Base-by-base conservation (phyloP, 306 rosid genomes). In the Calophaca sinica region DNA sequence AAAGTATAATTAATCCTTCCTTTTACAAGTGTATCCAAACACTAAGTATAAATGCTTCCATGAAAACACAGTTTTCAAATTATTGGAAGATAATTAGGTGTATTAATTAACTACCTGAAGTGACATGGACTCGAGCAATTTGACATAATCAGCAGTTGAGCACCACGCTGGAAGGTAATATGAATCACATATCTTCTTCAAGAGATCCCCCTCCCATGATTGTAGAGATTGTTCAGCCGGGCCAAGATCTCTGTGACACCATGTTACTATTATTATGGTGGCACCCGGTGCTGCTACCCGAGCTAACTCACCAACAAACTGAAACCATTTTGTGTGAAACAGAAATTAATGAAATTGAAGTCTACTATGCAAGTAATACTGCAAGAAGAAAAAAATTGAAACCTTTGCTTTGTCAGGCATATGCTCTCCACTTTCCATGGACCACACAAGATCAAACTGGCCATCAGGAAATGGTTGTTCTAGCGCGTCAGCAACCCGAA, bases 371-470 rank as follows among this genome's bases (percentile, higher is more conserved):
- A 61, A 5, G 44, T 73, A 29, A 33, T n/a, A 26, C 9, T 48
- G 14, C 3, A 38, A 62, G 64, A 50, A 38, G 26, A 20, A 20
- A 20, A 3, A 66, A 36, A 36, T 32, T 62, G 9, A 55, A 85
- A 80, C 97, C 97, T 91, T 91, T 4, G 87, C n/a, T 82, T 94
- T 94, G 82, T 90, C 94, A 51, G 97, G 98, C 97, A 94, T 94
- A 81, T 94, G 98, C 76, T 94, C 98, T 33, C 98, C 98, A 72
- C 98, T 94, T 81, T 94, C 98, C 98, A 94, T 90, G 57, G 96
- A 94, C 98, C 97, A 94, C 9, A 91, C 92, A 63, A 94, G 80
- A 80, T 94, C 97, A 72, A 94, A 94, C 46, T 84, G 75, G 5
- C 80, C 91, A 9, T 91, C 93, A 2, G 85, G 78, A 77, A 94